Base-by-base conservation (phyloP, 768 basidiomycete species). In the Lactifluus volemus region DNA sequence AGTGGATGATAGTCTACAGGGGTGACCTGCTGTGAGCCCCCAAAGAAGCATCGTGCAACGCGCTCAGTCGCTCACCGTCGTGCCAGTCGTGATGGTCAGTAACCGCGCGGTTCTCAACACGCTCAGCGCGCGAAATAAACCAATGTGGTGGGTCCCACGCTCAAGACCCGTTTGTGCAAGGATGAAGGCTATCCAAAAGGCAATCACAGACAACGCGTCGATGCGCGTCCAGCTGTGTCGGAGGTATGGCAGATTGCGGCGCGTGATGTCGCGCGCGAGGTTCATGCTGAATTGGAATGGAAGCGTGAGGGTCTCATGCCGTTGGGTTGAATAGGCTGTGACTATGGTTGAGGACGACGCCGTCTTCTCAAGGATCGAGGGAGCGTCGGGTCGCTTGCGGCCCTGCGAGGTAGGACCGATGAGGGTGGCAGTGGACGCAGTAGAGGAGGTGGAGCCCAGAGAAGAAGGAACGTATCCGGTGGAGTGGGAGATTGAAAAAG, bases 141-240 rank as follows among this genome's bases (percentile, higher is more conserved):
- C 95, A 60, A 97, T 79, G 71, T 96, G 94, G 55, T 83, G 71
- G 17, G 70, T 64, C 2, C 84, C 84, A 10, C 79, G 76, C 73
- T 98, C 96, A 29, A 79, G 66, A 0, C 89, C 89, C 0, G 76
- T 65, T n/a, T 79, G 73, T 0, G 92, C 84, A 58, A 98, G 77
- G 0, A 70, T 72, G 69, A 98, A 95, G 9, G 81, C 78, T 54
- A 90, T 80, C 95, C 95, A 98, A 72, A 94, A 98, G 64, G 84
- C 80, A 12, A 88, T 65, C 49, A 98, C 83, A 1, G 96, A 92
- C 48, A 98, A 73, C 64, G 88, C 84, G 70, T 98, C 96, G 57
- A 97, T 88, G 53, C 93, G 77, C 67, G 82, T 88, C 94, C 94
- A 98, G 58, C 89, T 89, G 68, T 98, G 93, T 9, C 96, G 81